A percentile compares a stretch with the other conserved stretches of the same genome.
phyloP scores from a whole-genome alignment of 176 grass and related monocot genomes.

The Ananas comosus region DNA sequence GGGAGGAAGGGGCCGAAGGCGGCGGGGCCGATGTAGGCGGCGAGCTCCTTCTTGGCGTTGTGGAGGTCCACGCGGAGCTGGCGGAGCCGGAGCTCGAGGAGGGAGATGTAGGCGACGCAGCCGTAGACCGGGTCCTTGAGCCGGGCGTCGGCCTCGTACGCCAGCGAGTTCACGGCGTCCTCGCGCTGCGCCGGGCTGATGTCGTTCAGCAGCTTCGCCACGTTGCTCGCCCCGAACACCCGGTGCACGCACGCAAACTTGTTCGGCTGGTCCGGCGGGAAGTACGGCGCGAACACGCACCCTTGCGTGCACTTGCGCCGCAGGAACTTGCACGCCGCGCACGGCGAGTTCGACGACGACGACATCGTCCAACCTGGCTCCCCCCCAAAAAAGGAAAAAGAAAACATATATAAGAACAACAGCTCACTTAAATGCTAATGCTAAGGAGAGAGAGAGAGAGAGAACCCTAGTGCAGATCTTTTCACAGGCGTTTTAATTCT shows the following conservation, averaged over 20 bases:
- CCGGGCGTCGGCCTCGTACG: constrained; percentile 72
- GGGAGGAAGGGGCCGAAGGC: constrained; percentile 30
- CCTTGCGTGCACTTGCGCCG: constrained; percentile 81
- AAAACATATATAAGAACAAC: too few relatives aligned
- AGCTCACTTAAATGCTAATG: neutral
- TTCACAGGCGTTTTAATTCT: too few relatives aligned
- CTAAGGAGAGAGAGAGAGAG: neutral
- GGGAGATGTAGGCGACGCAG: constrained; percentile 72
- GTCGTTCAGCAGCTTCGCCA: constrained; percentile 75
- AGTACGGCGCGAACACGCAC: constrained; percentile 87
- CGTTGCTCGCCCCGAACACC: constrained; percentile 93
- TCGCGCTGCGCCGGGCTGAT: constrained; percentile 45
- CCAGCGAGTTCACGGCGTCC: constrained; percentile 82
- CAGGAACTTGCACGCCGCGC: constrained; percentile 86
- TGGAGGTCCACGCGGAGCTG: constrained; percentile 36
- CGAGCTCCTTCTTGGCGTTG: constrained; percentile 66
- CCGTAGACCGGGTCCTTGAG: constrained; percentile 71
- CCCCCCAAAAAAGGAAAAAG: too few relatives aligned
- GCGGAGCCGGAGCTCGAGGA: constrained; percentile 68
- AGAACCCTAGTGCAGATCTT: too few relatives aligned
- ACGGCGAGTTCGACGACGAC: constrained; percentile 69
- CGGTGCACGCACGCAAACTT: constrained; percentile 86
- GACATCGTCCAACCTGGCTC: too few relatives aligned
- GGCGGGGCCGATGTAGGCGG: constrained; percentile 41
- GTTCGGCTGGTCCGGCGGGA: constrained; percentile 72